phyloP scores from a whole-genome alignment of 164 flowering plant genomes.

The Kingdonia uniflora region DNA sequence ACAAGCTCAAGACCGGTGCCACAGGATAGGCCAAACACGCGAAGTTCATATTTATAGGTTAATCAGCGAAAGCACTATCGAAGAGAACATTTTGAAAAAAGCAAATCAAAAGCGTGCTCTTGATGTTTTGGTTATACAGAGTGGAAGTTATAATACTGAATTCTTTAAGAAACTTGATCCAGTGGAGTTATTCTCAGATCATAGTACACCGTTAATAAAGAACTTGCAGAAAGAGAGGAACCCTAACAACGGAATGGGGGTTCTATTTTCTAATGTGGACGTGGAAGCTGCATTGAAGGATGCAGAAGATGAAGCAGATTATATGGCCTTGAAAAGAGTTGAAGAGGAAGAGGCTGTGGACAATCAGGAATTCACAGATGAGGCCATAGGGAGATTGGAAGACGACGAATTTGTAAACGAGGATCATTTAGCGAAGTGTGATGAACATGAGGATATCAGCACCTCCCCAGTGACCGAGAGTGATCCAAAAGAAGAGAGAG shows the following conservation, averaged over 20 bases:
- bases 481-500: constrained; percentile 42
- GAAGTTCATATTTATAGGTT: constrained; percentile 95
- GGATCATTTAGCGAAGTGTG: constrained; percentile 49
- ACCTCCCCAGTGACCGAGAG: constrained; percentile 14
- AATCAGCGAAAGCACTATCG: constrained; percentile 95
- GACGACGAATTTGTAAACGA: constrained; percentile 85
- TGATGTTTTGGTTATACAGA: constrained; percentile 93
- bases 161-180: constrained; percentile 97
- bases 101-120: constrained; percentile 99
- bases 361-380: constrained; percentile 94
- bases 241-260: constrained; percentile 27
- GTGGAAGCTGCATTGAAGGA: constrained; percentile 90
- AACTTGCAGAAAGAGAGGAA: constrained; percentile 38
- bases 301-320: constrained; percentile 99
- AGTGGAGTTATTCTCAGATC: constrained; percentile 90
- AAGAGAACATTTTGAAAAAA: constrained; percentile 92
- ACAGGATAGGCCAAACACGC: constrained; percentile 95
- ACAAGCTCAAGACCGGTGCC: constrained; percentile 99
- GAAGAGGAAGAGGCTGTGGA: constrained; percentile 98
- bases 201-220: constrained; percentile 33
- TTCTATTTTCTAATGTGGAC: constrained; percentile 66
- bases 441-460: constrained; percentile 39
- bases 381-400: constrained; percentile 66
- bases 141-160: constrained; percentile 95
- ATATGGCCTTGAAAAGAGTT: constrained; percentile 94